Percentiles rank a stretch among this genome's conserved stretches.
Conservation (phyloP, 1,284 basidiomycete genomes). For the Ceratobasidium theobromae region DNA sequence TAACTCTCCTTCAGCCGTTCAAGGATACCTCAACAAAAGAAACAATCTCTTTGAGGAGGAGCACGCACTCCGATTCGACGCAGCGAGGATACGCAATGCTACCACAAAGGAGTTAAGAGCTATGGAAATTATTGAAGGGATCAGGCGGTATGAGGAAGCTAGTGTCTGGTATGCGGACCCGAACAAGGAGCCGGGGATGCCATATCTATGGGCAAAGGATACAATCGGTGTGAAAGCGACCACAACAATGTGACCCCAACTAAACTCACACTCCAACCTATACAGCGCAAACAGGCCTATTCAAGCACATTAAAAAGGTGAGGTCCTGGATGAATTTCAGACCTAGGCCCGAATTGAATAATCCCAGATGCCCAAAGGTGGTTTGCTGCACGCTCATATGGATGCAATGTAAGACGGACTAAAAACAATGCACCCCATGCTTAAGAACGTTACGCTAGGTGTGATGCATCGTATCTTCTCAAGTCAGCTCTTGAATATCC, state of each 20-base stretch:
- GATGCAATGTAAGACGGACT: conserved; percentile 52
- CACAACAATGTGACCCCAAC: background rate
- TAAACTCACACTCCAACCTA: conserved; percentile 57
- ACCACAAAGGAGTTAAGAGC: conserved; percentile 53
- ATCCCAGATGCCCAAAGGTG: conserved; percentile 72
- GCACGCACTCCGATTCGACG: conserved; percentile 50
- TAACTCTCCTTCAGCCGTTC: no score
- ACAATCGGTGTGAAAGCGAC: conserved; percentile 18
- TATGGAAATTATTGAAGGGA: conserved; percentile 54
- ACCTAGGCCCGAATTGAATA: background rate
- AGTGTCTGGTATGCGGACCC: conserved; percentile 60
- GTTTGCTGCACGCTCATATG: conserved; percentile 66
- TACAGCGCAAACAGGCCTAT: conserved; percentile 58
- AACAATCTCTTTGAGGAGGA: conserved; percentile 55
- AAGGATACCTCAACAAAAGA: conserved; percentile 50
- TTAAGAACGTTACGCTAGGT: conserved; percentile 38
- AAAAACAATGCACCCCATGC: background rate
- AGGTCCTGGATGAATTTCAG: background rate
- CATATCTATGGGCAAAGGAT: conserved; percentile 61
- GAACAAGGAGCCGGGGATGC: conserved; percentile 71
- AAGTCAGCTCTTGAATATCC: conserved; percentile 58
- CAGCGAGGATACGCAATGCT: conserved; percentile 38
- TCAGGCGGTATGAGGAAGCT: conserved; percentile 56
- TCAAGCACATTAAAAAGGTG: conserved; percentile 61
- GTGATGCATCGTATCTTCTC: conserved; percentile 55